Evolutionary conservation across 2,329 filamentous ascomycete genomes (phyloP), one percentile per base, ranked within the genome.

Genomic region (Clonostachys sp.): DNA sequence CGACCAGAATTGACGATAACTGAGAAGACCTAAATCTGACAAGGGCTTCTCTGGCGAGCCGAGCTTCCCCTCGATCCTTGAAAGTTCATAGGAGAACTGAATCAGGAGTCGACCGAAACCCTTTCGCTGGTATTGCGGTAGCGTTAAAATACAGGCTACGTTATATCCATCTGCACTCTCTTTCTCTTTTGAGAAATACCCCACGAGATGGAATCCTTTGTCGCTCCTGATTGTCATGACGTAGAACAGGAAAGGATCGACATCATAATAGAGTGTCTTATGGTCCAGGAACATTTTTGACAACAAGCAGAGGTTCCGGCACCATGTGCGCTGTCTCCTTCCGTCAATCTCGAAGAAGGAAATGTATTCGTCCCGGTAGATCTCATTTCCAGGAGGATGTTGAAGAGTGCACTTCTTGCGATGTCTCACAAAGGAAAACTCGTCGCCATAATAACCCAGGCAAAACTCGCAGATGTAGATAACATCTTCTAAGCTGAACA

Each of bases 171-270:
- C 95, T 0, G 91, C 91, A 38, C 87, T 92, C 67, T 99, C 94
- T 57, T 99, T 99, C 66, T 99, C 94, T 64, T 99, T 99, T 48
- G 89, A 95, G 67, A 99, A 99, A 63, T 96, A 99, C n/a, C 94
- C 94, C n/a, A 99, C 89, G 44, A 99, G 80, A 61, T 97, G 94
- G 59, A 87, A 94, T 13, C 94, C 94, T 57, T 91, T 86, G 44
- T 95, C 90, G 53, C 91, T 89, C 55, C 88, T 84, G 39, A 85
- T 86, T 24, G 89, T 89, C 92, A 99, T 96, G 65, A 96, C 92
- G 68, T 99, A 99, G 73, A 99, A 99, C 35, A 99, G 72, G 63
- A 99, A 99, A 0, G 94, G 94, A 54, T 99, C 94, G n/a, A 99
- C 94, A 58, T 99, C 94, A 71, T 99, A 99, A 73, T 96, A 99